A percentile compares a stretch with the other conserved stretches of the same genome.
phyloP scores from a whole-genome alignment of 257 asterid genomes.

The Ballota nigra region DNA sequence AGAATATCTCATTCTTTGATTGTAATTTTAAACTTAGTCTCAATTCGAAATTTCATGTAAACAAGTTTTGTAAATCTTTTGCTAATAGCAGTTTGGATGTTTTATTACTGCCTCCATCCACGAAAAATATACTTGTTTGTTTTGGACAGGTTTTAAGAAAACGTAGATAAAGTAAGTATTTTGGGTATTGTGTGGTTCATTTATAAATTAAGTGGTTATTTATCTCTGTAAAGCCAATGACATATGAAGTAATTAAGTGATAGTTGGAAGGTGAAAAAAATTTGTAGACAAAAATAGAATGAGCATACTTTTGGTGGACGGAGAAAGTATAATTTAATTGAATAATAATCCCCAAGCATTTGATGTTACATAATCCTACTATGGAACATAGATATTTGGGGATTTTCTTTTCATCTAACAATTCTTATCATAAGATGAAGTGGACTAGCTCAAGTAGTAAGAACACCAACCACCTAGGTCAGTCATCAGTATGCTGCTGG shows the following conservation, averaged over 20 bases:
- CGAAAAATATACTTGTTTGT: too few species aligned
- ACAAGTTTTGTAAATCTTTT: neutral
- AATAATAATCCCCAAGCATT: neutral
- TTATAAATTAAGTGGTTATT: too few species aligned
- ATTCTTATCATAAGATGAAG: neutral
- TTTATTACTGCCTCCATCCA: too few species aligned
- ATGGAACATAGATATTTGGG: neutral
- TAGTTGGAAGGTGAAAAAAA: too few species aligned
- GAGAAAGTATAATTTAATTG: too few species aligned
- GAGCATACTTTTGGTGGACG: too few species aligned
- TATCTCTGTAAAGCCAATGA: too few species aligned
- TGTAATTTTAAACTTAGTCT: neutral
- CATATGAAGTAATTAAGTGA: too few species aligned
- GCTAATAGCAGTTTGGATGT: neutral
- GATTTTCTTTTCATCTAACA: neutral
- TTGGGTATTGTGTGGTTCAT: too few species aligned
- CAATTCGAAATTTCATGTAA: neutral
- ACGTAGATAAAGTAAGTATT: too few species aligned
- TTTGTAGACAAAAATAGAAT: too few species aligned
- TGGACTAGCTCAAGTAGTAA: neutral
- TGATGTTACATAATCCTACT: neutral
- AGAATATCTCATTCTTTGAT: neutral
- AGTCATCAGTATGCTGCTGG: constrained; percentile 4
- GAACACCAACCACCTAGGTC: neutral
- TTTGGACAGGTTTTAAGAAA: too few species aligned